These are phyloP conservation scores for Trifolium pratense DNA, from an alignment of 306 rosid species.

Conservation along the genomic window DNA sequence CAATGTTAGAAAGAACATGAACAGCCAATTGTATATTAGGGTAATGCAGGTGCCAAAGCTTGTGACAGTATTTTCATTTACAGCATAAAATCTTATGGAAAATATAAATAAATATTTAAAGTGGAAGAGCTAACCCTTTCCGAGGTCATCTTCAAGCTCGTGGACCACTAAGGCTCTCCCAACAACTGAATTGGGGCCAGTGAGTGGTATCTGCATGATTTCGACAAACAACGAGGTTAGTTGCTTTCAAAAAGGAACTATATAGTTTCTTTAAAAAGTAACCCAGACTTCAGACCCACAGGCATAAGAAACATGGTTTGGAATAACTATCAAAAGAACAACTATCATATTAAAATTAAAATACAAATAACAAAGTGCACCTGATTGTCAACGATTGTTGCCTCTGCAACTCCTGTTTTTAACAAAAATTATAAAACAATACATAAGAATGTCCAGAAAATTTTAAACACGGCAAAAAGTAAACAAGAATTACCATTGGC, in stretches of 20 bases:
- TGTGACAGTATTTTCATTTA: constrained; percentile 28
- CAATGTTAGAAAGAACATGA: constrained; percentile 19
- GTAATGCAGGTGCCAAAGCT: constrained; percentile 19
- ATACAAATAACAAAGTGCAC: constrained; percentile 42
- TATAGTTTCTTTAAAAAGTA: background rate
- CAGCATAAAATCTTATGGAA: constrained; percentile 9
- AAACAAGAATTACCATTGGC: constrained; percentile 59
- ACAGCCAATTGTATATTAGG: constrained; percentile 22
- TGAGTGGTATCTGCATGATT: constrained; percentile 68
- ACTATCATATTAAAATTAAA: background rate
- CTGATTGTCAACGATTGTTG: constrained; percentile 76
- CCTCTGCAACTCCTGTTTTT: constrained; percentile 74
- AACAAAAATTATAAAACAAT: constrained; percentile 24
- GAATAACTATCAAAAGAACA: constrained; percentile 1
- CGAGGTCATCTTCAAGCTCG: constrained; percentile 85
- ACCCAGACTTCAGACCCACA: background rate
- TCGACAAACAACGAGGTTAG: constrained; percentile 3
- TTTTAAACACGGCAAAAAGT: constrained; percentile 8
- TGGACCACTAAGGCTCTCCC: constrained; percentile 94
- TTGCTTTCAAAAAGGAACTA: constrained; percentile 22
- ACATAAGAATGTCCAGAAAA: constrained; percentile 20
- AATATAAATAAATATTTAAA: constrained; percentile 16
- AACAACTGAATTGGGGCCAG: constrained; percentile 73
- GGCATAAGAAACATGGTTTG: background rate
- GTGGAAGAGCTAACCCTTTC: constrained; percentile 72